Percentiles rank a stretch among this genome's conserved stretches.
phyloP scores from a whole-genome alignment of 2,329 filamentous ascomycete species.

The Verticillium zaregamsianum region DNA sequence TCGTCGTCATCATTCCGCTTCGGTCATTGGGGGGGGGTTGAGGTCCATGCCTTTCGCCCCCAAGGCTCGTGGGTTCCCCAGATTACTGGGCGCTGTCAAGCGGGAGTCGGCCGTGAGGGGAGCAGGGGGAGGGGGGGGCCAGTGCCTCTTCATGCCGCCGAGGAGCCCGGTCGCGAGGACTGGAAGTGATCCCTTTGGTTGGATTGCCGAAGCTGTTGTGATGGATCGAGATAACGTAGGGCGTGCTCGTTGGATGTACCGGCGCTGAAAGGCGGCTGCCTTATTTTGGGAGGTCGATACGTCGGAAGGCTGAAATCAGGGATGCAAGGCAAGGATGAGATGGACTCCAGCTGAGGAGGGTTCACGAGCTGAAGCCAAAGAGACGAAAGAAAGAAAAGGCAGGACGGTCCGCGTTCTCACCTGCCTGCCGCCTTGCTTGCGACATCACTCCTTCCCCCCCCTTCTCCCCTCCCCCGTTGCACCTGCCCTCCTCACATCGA shows the following conservation, averaged over 20 bases:
- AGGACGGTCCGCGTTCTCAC: not conserved
- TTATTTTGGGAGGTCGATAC: not conserved
- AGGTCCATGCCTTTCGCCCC: not conserved
- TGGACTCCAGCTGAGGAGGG: not conserved
- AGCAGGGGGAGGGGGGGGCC: not conserved
- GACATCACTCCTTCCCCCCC: not conserved
- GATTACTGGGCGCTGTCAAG: not conserved
- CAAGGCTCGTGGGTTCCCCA: not conserved
- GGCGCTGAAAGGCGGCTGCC: no score
- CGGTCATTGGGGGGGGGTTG: not conserved
- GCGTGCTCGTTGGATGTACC: not conserved
- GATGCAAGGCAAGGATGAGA: not conserved
- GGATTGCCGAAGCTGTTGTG: not conserved
- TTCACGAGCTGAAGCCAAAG: not conserved
- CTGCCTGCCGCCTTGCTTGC: not conserved
- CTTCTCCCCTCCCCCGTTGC: not conserved
- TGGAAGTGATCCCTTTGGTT: slow-evolving; percentile 8
- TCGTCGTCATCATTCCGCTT: not conserved
- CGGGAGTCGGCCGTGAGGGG: not conserved
- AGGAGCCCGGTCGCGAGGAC: slow-evolving; percentile 1
- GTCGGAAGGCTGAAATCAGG: not conserved
- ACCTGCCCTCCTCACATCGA: not conserved
- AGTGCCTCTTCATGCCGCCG: not conserved
- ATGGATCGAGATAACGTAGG: not conserved
- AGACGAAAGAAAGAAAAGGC: slow-evolving; percentile 2